A percentile compares a stretch with the other conserved stretches of the same genome.
phyloP scores from a whole-genome alignment of 2,329 filamentous ascomycete genomes.

The Paraconiothyrium brasiliense region DNA sequence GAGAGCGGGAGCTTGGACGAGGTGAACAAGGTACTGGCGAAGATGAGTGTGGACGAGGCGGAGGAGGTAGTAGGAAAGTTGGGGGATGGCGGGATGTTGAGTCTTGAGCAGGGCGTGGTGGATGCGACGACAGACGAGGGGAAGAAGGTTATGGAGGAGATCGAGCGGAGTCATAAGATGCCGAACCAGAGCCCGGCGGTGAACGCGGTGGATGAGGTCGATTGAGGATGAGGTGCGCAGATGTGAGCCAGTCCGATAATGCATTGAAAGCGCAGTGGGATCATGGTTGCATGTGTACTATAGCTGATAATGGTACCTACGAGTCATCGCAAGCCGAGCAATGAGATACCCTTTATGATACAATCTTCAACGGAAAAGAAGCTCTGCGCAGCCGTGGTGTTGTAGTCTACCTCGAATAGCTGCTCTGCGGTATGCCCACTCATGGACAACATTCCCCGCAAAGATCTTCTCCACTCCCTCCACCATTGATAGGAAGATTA shows the following conservation, averaged over 20 bases:
- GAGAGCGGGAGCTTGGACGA: constrained; percentile 89
- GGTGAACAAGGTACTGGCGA: constrained; percentile 86
- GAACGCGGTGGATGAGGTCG: constrained; percentile 1
- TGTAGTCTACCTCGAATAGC: neutral
- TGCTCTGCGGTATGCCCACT: neutral
- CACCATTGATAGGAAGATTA: no score
- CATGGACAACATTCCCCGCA: no score
- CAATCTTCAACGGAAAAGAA: neutral
- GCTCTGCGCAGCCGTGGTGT: neutral
- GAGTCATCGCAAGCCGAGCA: constrained; percentile 3
- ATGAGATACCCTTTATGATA: constrained; percentile 5
- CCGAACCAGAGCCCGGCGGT: constrained; percentile 49
- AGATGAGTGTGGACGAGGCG: constrained; percentile 88
- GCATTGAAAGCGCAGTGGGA: neutral
- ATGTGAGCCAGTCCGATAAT: neutral
- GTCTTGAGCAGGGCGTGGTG: constrained; percentile 90
- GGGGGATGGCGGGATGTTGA: constrained; percentile 86
- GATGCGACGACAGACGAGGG: constrained; percentile 93
- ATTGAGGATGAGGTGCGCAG: neutral
- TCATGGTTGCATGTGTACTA: constrained; percentile 5
- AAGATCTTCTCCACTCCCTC: no score
- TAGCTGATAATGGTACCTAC: constrained; percentile 15
- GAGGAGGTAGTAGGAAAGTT: constrained; percentile 85
- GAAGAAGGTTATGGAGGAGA: constrained; percentile 76
- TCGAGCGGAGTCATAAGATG: constrained; percentile 58